phyloP scores from a whole-genome alignment of 768 basidiomycete genomes.

The Antrodiella citrinella region DNA sequence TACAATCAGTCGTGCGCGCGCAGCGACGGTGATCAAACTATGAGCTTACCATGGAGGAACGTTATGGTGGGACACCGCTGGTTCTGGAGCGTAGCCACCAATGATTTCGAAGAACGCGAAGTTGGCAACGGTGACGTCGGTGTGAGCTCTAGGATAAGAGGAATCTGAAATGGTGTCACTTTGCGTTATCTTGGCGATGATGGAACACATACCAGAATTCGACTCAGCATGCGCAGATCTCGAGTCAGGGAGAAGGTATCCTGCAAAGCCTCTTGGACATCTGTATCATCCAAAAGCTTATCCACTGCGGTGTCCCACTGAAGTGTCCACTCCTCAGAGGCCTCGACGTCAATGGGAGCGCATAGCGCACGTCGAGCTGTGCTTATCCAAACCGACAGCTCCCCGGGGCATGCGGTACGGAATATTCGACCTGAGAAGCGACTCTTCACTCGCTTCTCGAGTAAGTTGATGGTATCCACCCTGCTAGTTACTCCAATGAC shows the following conservation, averaged over 20 bases:
- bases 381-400: constrained; percentile 39
- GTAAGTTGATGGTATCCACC: constrained; percentile 76
- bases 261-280: constrained; percentile 36
- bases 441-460: constrained; percentile 97
- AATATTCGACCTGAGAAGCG: constrained; percentile 91
- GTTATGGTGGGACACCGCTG: constrained; percentile 50
- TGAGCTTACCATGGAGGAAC: constrained; percentile 42
- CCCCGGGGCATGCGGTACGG: constrained; percentile 57
- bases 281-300: constrained; percentile 42
- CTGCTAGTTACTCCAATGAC: constrained; percentile 84
- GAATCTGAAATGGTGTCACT: constrained; percentile 27
- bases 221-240: constrained; percentile 50
- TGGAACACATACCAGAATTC: constrained; percentile 47
- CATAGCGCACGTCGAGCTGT: constrained; percentile 42
- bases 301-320: constrained; percentile 56
- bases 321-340: constrained; percentile 46
- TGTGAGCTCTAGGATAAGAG: constrained; percentile 37
- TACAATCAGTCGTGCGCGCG: background rate
- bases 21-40: background rate
- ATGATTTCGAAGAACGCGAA: constrained; percentile 31
- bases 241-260: constrained; percentile 56
- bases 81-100: constrained; percentile 28
- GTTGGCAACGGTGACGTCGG: constrained; percentile 48
- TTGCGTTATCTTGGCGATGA: background rate
- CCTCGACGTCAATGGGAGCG: constrained; percentile 17